phyloP scores from a whole-genome alignment of 352 stramenopile species.

The Globisporangium cylindrosporum region DNA sequence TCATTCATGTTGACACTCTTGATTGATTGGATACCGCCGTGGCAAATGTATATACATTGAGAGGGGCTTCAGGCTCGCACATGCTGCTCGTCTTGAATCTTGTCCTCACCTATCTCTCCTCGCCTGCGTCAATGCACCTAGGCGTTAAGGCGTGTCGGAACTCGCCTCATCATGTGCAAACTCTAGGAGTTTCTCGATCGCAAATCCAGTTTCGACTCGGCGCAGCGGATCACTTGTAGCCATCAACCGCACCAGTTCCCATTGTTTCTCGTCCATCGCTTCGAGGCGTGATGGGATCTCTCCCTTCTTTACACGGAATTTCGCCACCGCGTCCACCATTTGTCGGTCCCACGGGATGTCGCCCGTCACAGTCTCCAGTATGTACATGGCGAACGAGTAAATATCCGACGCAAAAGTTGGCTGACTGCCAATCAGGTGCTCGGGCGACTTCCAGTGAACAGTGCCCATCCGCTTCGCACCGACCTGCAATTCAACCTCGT shows the following conservation, averaged over 20 bases:
- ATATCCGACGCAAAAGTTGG: neutral
- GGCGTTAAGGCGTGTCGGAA: neutral
- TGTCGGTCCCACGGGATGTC: neutral
- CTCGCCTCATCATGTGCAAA: neutral
- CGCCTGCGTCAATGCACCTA: neutral
- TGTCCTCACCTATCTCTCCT: neutral
- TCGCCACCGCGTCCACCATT: neutral
- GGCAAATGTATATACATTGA: neutral
- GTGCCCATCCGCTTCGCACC: neutral
- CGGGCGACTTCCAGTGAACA: neutral
- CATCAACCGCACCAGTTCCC: neutral
- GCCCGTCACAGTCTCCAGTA: neutral
- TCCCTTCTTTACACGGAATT: neutral
- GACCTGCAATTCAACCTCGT: neutral
- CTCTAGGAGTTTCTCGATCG: neutral
- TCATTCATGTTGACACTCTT: neutral
- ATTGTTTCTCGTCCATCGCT: neutral
- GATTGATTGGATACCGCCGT: neutral
- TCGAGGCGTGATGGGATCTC: neutral
- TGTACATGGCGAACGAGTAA: constrained; percentile 7
- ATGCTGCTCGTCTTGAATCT: neutral
- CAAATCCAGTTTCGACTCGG: neutral
- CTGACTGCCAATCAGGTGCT: neutral
- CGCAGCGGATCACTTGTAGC: neutral
- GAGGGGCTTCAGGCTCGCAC: neutral